These are phyloP conservation scores for Gastroboletus turbinatus DNA, from an alignment of 1,284 basidiomycete genomes.

Conservation along the genomic window DNA sequence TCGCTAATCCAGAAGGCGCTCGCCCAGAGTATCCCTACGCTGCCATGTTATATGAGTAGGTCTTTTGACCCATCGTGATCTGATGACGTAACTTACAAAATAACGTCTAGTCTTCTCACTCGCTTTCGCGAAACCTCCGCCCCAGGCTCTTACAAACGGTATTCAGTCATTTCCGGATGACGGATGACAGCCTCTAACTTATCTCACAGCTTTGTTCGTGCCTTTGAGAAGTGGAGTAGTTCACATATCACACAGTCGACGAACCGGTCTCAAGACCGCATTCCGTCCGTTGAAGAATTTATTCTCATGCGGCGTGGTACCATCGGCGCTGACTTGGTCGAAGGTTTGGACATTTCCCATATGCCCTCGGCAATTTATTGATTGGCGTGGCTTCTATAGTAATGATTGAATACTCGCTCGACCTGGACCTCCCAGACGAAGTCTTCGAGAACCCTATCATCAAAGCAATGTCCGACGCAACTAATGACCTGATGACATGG, in stretches of 20 bases:
- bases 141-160: conserved; percentile 40
- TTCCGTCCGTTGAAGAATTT: conserved; percentile 45
- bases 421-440: conserved; percentile 44
- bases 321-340: conserved; percentile 46
- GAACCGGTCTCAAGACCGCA: conserved; percentile 38
- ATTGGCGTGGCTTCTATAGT: conserved; percentile 29
- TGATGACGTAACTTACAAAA: conserved; percentile 17
- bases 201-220: conserved; percentile 37
- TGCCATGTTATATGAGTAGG: conserved; percentile 43
- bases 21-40: conserved; percentile 41
- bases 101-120: conserved; percentile 33
- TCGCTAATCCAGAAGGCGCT: conserved; percentile 34
- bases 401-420: conserved; percentile 48
- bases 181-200: conserved; percentile 3
- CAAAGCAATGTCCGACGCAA: conserved; percentile 44
- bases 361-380: neutral
- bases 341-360: conserved; percentile 34
- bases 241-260: conserved; percentile 42
- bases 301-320: conserved; percentile 44
- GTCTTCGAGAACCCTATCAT: conserved; percentile 44
- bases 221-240: conserved; percentile 41
- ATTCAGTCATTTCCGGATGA: conserved; percentile 2
- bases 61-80: conserved; percentile 4
- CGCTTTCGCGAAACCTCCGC: conserved; percentile 41
- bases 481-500: conserved; percentile 50